Conservation (phyloP, 331 rosid species). For the Dryas integrifolia region DNA sequence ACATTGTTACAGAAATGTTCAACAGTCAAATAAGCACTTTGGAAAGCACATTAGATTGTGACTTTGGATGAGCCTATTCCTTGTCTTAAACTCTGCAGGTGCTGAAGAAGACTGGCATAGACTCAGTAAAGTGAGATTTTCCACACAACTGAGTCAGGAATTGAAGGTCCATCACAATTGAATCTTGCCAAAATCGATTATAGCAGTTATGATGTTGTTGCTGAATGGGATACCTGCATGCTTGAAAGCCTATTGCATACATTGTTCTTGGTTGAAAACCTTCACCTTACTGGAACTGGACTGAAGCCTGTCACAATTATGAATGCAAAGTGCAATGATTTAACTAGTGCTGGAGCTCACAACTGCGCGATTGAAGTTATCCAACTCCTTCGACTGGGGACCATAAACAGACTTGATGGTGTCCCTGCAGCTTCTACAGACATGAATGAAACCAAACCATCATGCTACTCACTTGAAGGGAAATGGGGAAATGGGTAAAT, state of each 20-base stretch:
- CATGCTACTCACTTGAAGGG: not conserved
- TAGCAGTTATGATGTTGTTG: not conserved
- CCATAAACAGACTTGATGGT: conserved; percentile 75
- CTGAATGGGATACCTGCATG: not conserved
- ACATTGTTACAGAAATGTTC: not conserved
- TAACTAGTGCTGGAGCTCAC: conserved; percentile 14
- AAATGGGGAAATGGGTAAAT: too few relatives aligned
- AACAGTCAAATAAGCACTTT: not conserved
- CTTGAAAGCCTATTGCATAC: too few relatives aligned
- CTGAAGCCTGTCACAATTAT: not conserved
- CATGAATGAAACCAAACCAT: not conserved
- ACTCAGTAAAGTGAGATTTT: not conserved
- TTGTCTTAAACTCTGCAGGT: not conserved
- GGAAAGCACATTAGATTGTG: not conserved
- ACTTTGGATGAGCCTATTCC: not conserved
- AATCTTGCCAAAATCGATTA: not conserved
- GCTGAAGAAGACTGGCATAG: not conserved
- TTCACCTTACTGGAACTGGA: not conserved
- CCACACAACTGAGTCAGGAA: not conserved
- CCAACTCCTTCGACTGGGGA: conserved; percentile 60
- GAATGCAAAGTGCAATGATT: not conserved
- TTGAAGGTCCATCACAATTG: not conserved
- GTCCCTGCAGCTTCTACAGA: conserved; percentile 69
- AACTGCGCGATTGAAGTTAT: conserved; percentile 49
- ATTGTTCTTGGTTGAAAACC: not conserved